Evolutionary conservation across 2,329 filamentous ascomycete species (phyloP), one percentile per base, ranked within the genome.

Genomic region (Chaetomiaceae sp.): DNA sequence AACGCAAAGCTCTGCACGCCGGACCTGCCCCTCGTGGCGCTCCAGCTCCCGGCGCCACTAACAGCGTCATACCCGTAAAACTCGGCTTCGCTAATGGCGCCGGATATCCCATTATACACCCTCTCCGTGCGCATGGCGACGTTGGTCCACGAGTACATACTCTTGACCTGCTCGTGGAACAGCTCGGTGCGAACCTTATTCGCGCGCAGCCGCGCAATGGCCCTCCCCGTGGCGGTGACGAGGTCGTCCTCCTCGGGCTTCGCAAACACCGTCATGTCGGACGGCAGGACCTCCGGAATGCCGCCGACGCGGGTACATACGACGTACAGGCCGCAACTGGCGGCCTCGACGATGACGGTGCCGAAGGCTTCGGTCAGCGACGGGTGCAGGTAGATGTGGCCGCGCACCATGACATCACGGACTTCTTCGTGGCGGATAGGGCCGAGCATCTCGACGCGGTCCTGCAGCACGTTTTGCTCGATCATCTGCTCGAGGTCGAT

Each of bases 401-500:
- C 94, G 50, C 89, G 84, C 16, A 96, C 86, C 94, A 99, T 99
- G 58, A 99, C 91, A 66, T 97, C 90, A 59, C 94, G 85, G 14
- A 99, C 94, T 65, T 97, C 90, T 66, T 99, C 95, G 66, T 99
- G 94, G 16, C 92, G 86, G 18, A 99, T 85, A 7, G 92, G 85
- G 3, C 94, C 94, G 3, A 99, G 78, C 76, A 99, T 86, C 65
- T 95, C 87, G 9, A 99, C 91, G 46, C 90, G 87, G 66, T 96
- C 91, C 67, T 97, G 92, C 8, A 97, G 76, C 4, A 96, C 89
- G 62, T 95, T 92, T 57, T 90, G 86, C 73, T 99, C 94, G 36
- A 99, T 84, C 87, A 96, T 99, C 66, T 99, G 95, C 69, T 99
- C 94, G 1, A 99, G 77, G 65, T 99, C 94, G 59, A 99, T 99